A percentile compares a stretch with the other conserved stretches of the same genome.
Evolutionary conservation across 108 stramenopile species (phyloP).

Genomic region (Nannochloropsis salina): DNA sequence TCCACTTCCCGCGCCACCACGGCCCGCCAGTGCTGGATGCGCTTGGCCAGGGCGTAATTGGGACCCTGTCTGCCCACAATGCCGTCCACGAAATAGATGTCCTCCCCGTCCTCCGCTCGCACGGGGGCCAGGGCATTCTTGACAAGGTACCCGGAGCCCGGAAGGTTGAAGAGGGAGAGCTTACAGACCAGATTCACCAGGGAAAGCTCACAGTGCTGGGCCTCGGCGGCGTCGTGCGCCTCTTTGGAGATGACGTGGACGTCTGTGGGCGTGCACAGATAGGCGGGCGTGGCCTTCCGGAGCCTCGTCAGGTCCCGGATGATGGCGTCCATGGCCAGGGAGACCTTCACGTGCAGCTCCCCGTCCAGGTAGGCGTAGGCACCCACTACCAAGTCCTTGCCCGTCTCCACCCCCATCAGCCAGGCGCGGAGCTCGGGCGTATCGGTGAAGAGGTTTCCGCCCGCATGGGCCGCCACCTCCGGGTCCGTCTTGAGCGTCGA

Average conservation of each 20-base stretch:
- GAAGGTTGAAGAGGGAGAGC: constrained; percentile 23
- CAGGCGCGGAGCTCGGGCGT: constrained; percentile 89
- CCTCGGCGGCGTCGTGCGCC: constrained; percentile 70
- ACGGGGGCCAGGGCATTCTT: constrained; percentile 69
- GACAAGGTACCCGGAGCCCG: constrained; percentile 50
- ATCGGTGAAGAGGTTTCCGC: constrained; percentile 85
- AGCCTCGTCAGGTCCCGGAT: constrained; percentile 43
- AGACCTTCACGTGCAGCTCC: constrained; percentile 88
- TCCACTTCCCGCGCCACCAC: constrained; percentile 72
- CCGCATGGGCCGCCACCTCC: constrained; percentile 55
- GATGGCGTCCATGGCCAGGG: constrained; percentile 81
- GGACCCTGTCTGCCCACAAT: constrained; percentile 94
- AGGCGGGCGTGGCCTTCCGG: constrained; percentile 64
- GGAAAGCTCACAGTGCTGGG: constrained; percentile 55
- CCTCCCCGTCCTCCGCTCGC: constrained; percentile 32
- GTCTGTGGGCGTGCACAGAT: constrained; percentile 97
- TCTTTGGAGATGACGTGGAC: constrained; percentile 84
- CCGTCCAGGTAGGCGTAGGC: constrained; percentile 90
- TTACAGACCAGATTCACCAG: constrained; percentile 42
- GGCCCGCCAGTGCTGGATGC: constrained; percentile 97
- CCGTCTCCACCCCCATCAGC: constrained; percentile 68
- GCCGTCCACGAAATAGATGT: constrained; percentile 66
- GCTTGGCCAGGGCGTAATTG: constrained; percentile 87
- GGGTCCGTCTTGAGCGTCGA: constrained; percentile 49
- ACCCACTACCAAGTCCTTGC: constrained; percentile 59